Conservation (phyloP, 352 stramenopile species). For the Phytophthora palmivora region DNA sequence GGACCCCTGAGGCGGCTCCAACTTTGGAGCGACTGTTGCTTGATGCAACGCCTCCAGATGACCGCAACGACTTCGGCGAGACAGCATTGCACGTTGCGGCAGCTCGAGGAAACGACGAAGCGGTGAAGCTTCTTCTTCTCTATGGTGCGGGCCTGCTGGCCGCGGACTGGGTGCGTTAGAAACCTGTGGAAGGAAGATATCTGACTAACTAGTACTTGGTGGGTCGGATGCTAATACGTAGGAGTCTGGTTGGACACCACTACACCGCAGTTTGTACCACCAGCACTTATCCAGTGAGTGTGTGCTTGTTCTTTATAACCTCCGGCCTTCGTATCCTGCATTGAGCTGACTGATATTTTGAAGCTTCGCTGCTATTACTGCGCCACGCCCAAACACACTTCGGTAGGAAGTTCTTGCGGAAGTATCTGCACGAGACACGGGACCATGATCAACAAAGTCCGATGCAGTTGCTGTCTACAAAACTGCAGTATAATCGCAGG, state of each 20-base stretch:
- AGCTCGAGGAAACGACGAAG: slow-evolving; percentile 55
- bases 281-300: slow-evolving; percentile 72
- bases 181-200: neutral
- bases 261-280: slow-evolving; percentile 80
- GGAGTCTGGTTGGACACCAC: slow-evolving; percentile 84
- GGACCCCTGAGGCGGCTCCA: slow-evolving; percentile 10
- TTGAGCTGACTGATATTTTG: slow-evolving; percentile 13
- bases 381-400: slow-evolving; percentile 60
- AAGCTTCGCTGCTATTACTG: slow-evolving; percentile 74
- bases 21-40: slow-evolving; percentile 31
- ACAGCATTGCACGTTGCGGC: slow-evolving; percentile 81
- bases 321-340: neutral
- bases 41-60: slow-evolving; percentile 51
- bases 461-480: slow-evolving; percentile 68
- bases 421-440: slow-evolving; percentile 55
- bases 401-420: slow-evolving; percentile 57
- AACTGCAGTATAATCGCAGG: slow-evolving; percentile 8
- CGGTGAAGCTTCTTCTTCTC: slow-evolving; percentile 61
- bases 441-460: slow-evolving; percentile 66
- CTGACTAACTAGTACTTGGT: slow-evolving; percentile 22
- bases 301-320: neutral
- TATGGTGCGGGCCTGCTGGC: slow-evolving; percentile 59
- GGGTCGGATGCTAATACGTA: slow-evolving; percentile 29
- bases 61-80: slow-evolving; percentile 73
- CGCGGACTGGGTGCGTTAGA: slow-evolving; percentile 66